A percentile compares a stretch with the other conserved stretches of the same genome.
Evolutionary conservation across 2,329 filamentous ascomycete genomes (phyloP).

Genomic region (Bretziella fagacearum): DNA sequence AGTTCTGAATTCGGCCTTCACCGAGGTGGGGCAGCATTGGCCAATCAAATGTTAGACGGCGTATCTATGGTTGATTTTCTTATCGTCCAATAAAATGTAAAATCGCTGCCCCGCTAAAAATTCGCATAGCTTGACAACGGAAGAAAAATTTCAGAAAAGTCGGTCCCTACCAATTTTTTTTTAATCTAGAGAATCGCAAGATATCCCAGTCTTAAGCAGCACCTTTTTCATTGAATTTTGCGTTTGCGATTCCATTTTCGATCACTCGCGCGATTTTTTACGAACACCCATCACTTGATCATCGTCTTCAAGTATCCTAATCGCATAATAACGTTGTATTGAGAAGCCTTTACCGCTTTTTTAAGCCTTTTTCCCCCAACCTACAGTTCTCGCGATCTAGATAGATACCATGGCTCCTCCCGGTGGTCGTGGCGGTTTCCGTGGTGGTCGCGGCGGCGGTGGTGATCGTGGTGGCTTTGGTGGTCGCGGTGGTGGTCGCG

Average conservation of each 20-base stretch:
- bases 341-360: conserved; percentile 6
- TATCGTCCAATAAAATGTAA: conserved; percentile 15
- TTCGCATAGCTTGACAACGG: conserved; percentile 14
- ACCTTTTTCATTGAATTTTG: conserved; percentile 8
- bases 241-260: conserved; percentile 8
- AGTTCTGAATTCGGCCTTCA: conserved; percentile 8
- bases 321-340: conserved; percentile 9
- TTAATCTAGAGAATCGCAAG: conserved; percentile 14
- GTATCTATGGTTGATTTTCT: conserved; percentile 13
- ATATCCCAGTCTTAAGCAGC: conserved; percentile 13
- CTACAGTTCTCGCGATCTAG: conserved; percentile 16
- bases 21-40: conserved; percentile 5
- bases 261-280: conserved; percentile 6
- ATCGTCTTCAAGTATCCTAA: conserved; percentile 4
- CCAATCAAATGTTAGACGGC: conserved; percentile 9
- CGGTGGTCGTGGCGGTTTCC: conserved; percentile 21
- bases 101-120: conserved; percentile 15
- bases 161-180: conserved; percentile 14
- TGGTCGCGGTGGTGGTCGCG: conserved; percentile 15
- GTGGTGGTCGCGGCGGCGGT: conserved; percentile 20
- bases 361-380: conserved; percentile 16
- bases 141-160: conserved; percentile 17
- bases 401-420: conserved; percentile 20
- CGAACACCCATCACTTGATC: neutral
- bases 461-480: conserved; percentile 12